Conservation (phyloP, 768 basidiomycete genomes). For the Pleurotus ostreatus region DNA sequence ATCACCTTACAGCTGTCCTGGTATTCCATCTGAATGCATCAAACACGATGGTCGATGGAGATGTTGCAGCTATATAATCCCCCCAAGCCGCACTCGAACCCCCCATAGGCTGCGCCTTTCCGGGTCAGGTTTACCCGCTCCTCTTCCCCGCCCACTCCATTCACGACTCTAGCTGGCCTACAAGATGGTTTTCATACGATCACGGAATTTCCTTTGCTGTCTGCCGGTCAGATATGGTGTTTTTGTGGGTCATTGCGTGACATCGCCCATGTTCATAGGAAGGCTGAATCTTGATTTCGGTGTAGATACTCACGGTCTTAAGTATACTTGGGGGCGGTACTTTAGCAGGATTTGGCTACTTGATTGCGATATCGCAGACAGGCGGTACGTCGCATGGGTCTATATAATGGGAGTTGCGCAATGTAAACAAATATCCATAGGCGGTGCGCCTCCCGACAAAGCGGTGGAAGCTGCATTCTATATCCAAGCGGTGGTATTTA, state of each 20-base stretch:
- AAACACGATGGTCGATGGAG: no score
- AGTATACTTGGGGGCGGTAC: slow-evolving; percentile 38
- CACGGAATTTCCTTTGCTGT: slow-evolving; percentile 61
- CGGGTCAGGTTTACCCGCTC: slow-evolving; percentile 8
- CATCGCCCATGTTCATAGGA: background rate
- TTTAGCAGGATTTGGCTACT: slow-evolving; percentile 43
- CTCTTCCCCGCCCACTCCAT: background rate
- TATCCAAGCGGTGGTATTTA: slow-evolving; percentile 43
- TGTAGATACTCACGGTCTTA: slow-evolving; percentile 40
- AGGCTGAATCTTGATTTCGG: no score
- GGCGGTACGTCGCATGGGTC: background rate
- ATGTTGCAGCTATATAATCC: background rate
- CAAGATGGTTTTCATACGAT: slow-evolving; percentile 47
- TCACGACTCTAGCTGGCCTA: slow-evolving; percentile 11
- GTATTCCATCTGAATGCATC: no score
- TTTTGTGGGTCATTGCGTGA: slow-evolving; percentile 34
- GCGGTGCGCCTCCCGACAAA: slow-evolving; percentile 30
- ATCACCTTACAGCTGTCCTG: no score
- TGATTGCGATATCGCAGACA: slow-evolving; percentile 35
- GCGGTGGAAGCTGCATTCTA: slow-evolving; percentile 40
- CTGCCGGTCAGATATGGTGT: slow-evolving; percentile 63
- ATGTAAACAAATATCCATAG: slow-evolving; percentile 6
- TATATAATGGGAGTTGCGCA: background rate
- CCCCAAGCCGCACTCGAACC: background rate
- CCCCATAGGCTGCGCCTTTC: slow-evolving; percentile 8